Percentiles rank a stretch among this genome's conserved stretches.
These are phyloP conservation scores for Emmonsia crescens DNA, from an alignment of 2,329 filamentous ascomycete genomes.

Conservation along the genomic window DNA sequence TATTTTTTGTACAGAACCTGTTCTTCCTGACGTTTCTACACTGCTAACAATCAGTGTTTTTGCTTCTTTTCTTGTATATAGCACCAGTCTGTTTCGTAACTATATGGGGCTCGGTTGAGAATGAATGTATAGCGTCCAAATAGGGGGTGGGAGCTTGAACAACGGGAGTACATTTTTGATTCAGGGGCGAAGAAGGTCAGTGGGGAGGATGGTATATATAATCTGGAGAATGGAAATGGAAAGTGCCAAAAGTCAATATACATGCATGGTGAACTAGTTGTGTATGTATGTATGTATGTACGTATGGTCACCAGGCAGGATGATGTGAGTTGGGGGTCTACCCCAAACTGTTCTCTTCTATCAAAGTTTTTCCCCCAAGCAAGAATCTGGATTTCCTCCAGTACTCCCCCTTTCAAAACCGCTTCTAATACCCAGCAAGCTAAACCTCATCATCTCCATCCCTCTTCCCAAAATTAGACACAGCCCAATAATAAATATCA, in stretches of 20 bases:
- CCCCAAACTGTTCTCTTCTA: no score
- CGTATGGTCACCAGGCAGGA: no score
- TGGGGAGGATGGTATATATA: background rate
- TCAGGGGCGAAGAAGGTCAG: background rate
- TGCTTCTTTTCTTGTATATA: background rate
- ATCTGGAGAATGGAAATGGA: background rate
- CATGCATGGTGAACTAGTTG: background rate
- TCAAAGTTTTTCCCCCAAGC: background rate
- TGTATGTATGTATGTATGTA: background rate
- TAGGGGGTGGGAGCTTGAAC: no score
- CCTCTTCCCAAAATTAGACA: conserved; percentile 18
- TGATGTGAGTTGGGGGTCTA: no score
- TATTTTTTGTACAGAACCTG: background rate
- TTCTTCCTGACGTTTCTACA: background rate
- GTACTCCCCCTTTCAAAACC: background rate
- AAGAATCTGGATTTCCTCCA: background rate
- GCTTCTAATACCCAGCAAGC: background rate
- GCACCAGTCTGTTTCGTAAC: background rate
- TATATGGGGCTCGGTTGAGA: no score
- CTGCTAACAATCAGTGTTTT: background rate
- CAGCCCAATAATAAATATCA: conserved; percentile 25
- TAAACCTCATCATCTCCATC: background rate
- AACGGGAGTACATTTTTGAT: no score
- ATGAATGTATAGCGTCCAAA: no score
- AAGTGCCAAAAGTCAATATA: background rate